Base-by-base conservation (phyloP, 1,139 yeast genomes). In the Spathaspora jeffriesii region DNA sequence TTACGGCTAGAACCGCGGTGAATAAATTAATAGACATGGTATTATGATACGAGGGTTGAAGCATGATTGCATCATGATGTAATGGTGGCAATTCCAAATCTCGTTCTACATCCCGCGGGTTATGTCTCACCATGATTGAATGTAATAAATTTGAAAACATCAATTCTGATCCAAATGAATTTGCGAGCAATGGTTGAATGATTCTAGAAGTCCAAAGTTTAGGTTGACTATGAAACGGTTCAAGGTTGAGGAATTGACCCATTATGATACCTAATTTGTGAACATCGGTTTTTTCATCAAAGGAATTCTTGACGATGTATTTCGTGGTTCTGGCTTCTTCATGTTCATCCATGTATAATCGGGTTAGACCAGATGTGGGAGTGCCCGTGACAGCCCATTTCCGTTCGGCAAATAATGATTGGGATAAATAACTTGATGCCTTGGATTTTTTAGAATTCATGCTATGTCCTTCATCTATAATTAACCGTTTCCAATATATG, bases 311-410 rank as follows among this genome's bases (percentile, higher is more conserved):
- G 9, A 74, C 67, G 4, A 66, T 59, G 49, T 72, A 75, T 23
- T 80, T 75, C 48, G 70, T 72, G n/a, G 8, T 34, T 34, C 38
- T 34, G 17, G 38, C 14, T 18, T 20, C 36, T 63, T 68, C 34
- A 58, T 15, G 18, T 51, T 78, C 81, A 53, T 77, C 79, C 73
- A 84, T 73, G 50, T 82, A 79, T 3, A 84, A 60, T 42, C 76
- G 76, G 0, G 89, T 84, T 49, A 85, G 64, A 0, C 91, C 91
- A 0, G 87, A 76, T 0, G 90, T 84, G 2, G 91, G 91, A 0
- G 91, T 85, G 28, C 92, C 91, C 0, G 88, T 81, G 1, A 85
- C 88, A 0, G 84, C 84, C 92, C 91, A 85, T 50, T 79, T 71
- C 44, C 89, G 68, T 57, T 85, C 91, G 9, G 81, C 78, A 47